Evolutionary conservation across 106 monocot genomes (phyloP), one percentile per base, ranked within the genome.

Genomic region (Dendrobium nobile): DNA sequence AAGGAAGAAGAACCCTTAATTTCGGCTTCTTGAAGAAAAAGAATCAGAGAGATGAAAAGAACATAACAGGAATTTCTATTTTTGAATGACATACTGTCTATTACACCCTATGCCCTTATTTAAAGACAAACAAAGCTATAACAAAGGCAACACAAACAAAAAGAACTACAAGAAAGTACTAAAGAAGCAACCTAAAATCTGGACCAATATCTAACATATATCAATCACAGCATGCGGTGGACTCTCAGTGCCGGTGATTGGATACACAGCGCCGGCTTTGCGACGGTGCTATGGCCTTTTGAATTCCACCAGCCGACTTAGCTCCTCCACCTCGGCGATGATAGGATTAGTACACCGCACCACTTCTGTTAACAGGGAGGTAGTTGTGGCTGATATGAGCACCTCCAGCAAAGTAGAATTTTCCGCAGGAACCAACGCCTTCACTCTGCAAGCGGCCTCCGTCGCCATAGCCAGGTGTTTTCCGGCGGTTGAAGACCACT

Each of bases 331-430:
- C 6, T 85, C 65, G 2, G 56, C 75, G 9, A 51, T 79, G 72
- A 87, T 81, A 55, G 80, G 68, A 41, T 54, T 40, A 1, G 31
- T 42, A 15, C 76, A 82, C 11, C 7, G 13, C 18, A 85, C 87
- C 19, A 93, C 64, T 43, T 93, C 84, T 16, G 88, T 78, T 16
- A 93, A 78, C 16, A 93, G 83, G 11, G 90, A 85, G 10, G 88
- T 80, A 4, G 80, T 55, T 16, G 84, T 67, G 41, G 88, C 93
- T 3, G 42, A 33, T 40, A 83, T 82, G 33, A 91, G 43, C 59
- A 87, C 77, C 22, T 85, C 87, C n/a, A 76, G 18, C 9, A 75
- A 20, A 7, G 77, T 80, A 18, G 47, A 54, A 19, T 43, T 80
- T 11, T 37, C 37, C 2, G 37, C 37, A 37, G 37, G 37, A 37